A percentile compares a stretch with the other conserved stretches of the same genome.
Conservation (phyloP, 257 asterid species). For the Eustoma russellianum region DNA sequence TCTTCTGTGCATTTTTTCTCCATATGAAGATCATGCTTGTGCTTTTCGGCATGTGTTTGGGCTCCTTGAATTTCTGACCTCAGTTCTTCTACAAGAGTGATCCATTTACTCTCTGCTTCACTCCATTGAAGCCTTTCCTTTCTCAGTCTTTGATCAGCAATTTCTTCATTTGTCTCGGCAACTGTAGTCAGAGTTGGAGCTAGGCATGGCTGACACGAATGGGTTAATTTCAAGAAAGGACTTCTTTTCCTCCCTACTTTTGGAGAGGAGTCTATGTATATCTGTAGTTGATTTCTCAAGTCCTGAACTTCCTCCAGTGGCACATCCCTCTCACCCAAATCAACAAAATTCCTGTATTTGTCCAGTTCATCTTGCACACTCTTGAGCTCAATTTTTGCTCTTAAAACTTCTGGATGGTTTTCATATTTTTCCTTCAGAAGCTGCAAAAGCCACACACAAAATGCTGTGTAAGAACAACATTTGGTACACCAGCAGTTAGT, state of each 20-base stretch:
- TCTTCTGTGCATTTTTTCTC: constrained; percentile 87
- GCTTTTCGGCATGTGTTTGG: constrained; percentile 41
- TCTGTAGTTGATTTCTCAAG: constrained; percentile 68
- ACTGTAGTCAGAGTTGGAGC: constrained; percentile 33
- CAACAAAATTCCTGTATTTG: constrained; percentile 74
- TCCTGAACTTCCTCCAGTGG: constrained; percentile 86
- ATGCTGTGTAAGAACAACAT: constrained; percentile 11
- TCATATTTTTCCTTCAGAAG: constrained; percentile 72
- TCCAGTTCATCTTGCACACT: constrained; percentile 80
- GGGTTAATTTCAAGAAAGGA: constrained; percentile 47
- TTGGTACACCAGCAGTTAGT: constrained; percentile 6
- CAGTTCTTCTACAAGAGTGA: constrained; percentile 72
- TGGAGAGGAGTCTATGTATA: constrained; percentile 62
- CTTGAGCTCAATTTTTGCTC: constrained; percentile 62
- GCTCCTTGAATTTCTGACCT: constrained; percentile 57
- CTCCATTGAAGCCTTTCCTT: constrained; percentile 74
- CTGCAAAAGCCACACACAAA: constrained; percentile 36
- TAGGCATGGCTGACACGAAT: constrained; percentile 56
- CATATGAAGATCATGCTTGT: constrained; percentile 66
- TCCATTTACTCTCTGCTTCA: constrained; percentile 91
- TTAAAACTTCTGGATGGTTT: constrained; percentile 81
- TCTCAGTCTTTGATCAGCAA: constrained; percentile 52
- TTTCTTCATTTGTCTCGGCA: constrained; percentile 40
- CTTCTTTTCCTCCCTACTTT: constrained; percentile 42
- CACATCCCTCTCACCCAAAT: constrained; percentile 93